Base-by-base conservation (phyloP, 768 basidiomycete species). In the Collybiopsis confluens region DNA sequence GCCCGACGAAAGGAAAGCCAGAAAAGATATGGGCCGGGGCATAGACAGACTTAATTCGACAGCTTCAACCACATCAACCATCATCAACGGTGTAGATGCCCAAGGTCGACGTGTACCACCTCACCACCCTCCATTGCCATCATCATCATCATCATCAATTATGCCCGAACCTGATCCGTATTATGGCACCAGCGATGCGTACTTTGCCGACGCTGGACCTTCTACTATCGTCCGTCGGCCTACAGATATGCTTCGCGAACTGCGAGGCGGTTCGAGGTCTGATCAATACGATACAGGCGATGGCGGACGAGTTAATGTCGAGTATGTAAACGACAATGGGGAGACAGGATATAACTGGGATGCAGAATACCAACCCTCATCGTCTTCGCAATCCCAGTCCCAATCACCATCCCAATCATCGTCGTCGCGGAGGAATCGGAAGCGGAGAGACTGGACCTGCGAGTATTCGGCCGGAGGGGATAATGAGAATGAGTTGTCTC, bases 31-130 rank as follows among this genome's bases (percentile, higher is more conserved):
- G 18, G 16, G 47, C 23, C 20, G 5, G 21, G n/a, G 11, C 15
- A 48, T 48, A 35, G 37, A 48, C 33, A 48, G 47, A 37, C 37
- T 30, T 30, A 48, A 48, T 20, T 48, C 47, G 9, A 48, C 47
- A 15, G 26, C 47, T 4, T 48, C 47, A 23, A 36, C 47, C 16
- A 38, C 47, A 3, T 48, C 47, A n/a, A 35, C 47, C 11, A 48
- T 48, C 16, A 21, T 38, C 20, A 48, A 37, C 16, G 47, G 47
- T 36, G 47, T 48, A 13, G 37, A 48, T 15, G 47, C 47, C 10
- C 47, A 48, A 37, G 47, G 47, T n/a, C 47, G 24, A 10, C 23
- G 8, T 13, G 21, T 48, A 6, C 33, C 35, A 21, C 47, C 47
- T 35, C 35, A 27, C 7, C 27, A n/a, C 8, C 45, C 47, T 30